Base-by-base conservation (phyloP, 2,329 filamentous ascomycete genomes). In the Fusarium brevicatenulatum region DNA sequence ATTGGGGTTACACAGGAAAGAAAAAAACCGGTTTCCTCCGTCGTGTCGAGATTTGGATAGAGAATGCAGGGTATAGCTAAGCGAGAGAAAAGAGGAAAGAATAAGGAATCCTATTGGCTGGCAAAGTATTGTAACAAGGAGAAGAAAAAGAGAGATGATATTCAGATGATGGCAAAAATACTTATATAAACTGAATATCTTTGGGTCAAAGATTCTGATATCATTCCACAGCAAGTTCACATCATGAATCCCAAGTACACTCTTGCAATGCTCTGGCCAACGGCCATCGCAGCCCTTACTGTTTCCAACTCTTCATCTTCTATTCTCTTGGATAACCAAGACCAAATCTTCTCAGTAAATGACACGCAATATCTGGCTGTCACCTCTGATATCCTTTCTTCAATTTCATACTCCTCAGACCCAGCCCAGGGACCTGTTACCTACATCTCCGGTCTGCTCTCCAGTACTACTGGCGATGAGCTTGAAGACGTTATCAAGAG, bases 141-240 rank as follows among this genome's bases (percentile, higher is more conserved):
- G 8, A 34, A 0, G 16, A n/a, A 6, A 18, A 47, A 18, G 21
- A 13, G 15, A 0, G 5, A 34, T 0, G 2, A 4, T 50, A 23
- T 18, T 34, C 0, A 18, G 4, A 9, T 23, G 3, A 23, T 49
- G 7, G 15, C 15, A 9, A n/a, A 6, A 34, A 12, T 0, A 23
- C 2, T 11, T 52, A 53, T 25, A 12, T 53, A 37, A 53, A 11
- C 23, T 11, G 2, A 16, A 5, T n/a, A 7, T 21, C 7, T 21
- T 21, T 9, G 7, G 11, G 4, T 5, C 0, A 12, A 28, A 53
- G 7, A 21, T 2, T 4, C 7, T n/a, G 10, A 5, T n/a, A 4
- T 21, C 5, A 28, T n/a, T 9, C 13, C 9, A 21, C 4, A n/a
- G 19, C 34, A n/a, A 28, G 5, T 28, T 12, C 5, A 0, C 13